phyloP scores from a whole-genome alignment of 345 rosid species.

The Cochlearia excelsa region DNA sequence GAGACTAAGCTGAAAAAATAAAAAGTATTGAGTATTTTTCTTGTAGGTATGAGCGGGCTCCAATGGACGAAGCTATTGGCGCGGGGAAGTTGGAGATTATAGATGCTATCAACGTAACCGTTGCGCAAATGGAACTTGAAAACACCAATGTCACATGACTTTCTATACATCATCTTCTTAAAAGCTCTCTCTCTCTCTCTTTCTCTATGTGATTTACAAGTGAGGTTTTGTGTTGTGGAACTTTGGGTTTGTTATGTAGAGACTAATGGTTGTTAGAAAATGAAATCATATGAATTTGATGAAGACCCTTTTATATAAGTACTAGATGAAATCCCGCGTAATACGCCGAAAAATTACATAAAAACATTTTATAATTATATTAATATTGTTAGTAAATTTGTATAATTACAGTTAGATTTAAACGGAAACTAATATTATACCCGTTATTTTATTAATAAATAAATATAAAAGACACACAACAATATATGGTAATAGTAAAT shows the following conservation, averaged over 20 bases:
- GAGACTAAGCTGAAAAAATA: neutral
- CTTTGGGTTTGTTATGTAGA: slow-evolving; percentile 12
- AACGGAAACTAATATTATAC: too few species aligned
- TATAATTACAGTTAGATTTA: too few species aligned
- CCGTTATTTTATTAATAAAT: too few species aligned
- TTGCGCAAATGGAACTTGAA: slow-evolving; percentile 61
- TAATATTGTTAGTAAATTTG: too few species aligned
- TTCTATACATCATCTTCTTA: slow-evolving; percentile 12
- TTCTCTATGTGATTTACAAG: neutral
- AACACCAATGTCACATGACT: slow-evolving; percentile 46
- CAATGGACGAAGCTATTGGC: slow-evolving; percentile 78
- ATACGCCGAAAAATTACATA: too few species aligned
- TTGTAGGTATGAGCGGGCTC: slow-evolving; percentile 74
- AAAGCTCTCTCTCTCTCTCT: neutral
- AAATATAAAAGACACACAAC: too few species aligned
- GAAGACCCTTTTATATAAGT: too few species aligned
- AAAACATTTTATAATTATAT: too few species aligned
- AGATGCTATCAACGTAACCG: slow-evolving; percentile 61
- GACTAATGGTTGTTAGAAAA: slow-evolving; percentile 2
- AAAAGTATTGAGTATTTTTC: neutral
- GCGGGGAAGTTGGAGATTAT: slow-evolving; percentile 61
- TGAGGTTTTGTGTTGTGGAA: slow-evolving; percentile 14
- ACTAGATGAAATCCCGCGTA: too few species aligned
- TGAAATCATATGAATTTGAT: slow-evolving; percentile 2
- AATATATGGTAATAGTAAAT: too few species aligned